These are phyloP conservation scores for Pseudozyma hubeiensis DNA, from an alignment of 1,284 basidiomycete species.

Conservation along the genomic window DNA sequence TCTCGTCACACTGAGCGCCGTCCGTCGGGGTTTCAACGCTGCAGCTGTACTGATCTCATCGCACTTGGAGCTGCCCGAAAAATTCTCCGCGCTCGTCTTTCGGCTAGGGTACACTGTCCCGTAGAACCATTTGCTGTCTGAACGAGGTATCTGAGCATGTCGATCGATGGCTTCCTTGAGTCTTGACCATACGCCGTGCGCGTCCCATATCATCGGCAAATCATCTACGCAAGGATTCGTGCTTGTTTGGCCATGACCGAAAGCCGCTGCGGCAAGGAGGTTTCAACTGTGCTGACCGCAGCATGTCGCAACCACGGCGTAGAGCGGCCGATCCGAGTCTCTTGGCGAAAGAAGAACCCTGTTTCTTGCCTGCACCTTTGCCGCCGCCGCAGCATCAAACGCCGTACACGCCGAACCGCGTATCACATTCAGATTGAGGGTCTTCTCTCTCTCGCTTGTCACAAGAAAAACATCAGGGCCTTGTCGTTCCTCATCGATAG, in stretches of 20 bases:
- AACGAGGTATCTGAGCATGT: no score
- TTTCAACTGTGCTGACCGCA: not conserved
- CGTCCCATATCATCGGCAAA: no score
- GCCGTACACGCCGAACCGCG: not conserved
- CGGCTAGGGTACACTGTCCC: not conserved
- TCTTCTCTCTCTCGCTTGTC: constrained; percentile 9
- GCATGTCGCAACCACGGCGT: not conserved
- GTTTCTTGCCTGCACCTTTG: not conserved
- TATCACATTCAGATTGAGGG: constrained; percentile 17
- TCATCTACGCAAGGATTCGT: no score
- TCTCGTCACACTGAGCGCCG: not conserved
- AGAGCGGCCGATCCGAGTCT: not conserved
- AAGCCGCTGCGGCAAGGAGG: no score
- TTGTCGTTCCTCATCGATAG: constrained; percentile 28
- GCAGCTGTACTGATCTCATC: constrained; percentile 1
- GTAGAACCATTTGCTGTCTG: no score
- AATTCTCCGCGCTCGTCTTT: constrained; percentile 1
- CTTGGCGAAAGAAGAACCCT: not conserved
- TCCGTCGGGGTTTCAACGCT: not conserved
- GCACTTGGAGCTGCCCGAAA: not conserved
- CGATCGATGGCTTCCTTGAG: no score
- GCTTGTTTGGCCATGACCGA: no score
- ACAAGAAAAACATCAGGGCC: constrained; percentile 3
- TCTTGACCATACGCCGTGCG: no score
- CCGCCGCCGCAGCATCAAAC: constrained; percentile 1